Base-by-base conservation (phyloP, 345 rosid species). In the Diplotaxis tenuifolia region DNA sequence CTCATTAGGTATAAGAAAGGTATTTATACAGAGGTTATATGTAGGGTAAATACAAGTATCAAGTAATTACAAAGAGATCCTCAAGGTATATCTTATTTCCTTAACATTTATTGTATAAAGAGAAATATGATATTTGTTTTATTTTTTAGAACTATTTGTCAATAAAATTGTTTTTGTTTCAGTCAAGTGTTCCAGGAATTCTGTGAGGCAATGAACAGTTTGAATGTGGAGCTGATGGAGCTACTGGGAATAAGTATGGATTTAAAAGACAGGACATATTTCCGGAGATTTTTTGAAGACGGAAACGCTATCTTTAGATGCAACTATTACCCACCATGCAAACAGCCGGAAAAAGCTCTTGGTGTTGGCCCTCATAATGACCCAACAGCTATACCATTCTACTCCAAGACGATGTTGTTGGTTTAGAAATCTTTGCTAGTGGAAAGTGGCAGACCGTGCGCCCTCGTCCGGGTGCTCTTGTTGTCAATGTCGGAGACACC, bases 401-500 rank as follows among this genome's bases (percentile, higher is more conserved):
- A 25, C 87, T 83, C 16, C 86, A 84, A 75, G 89, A 86, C 62
- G 74, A 84, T 57, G 86, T 86, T 0, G 84, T 79, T 9, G 92
- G 92, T 1, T 81, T 86, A 4, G 76, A 86, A 22, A 84, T 86
- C 21, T 84, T 78, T 10, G 63, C 81, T 27, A 34, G 67, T 52
- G 71, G 66, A 8, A 57, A n/a, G 38, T 83, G 89, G 89, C 72
- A 73, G 60, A 21, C 68, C 6, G 79, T 86, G 6, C 74, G 67
- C 3, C 89, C 92, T 61, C 70, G 58, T 64, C 73, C 60, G 3
- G 71, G 58, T 38, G 87, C 92, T 68, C 69, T 86, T 2, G 88
- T 84, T 40, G 71, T 88, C 75, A 86, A 87, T 80, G 74, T 87
- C 53, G 87, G 92, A 8, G 89, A 85, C 59, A 84, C 88, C 10